These are phyloP conservation scores for Apiospora kogelbergensis DNA, from an alignment of 2,329 filamentous ascomycete genomes.

Conservation along the genomic window DNA sequence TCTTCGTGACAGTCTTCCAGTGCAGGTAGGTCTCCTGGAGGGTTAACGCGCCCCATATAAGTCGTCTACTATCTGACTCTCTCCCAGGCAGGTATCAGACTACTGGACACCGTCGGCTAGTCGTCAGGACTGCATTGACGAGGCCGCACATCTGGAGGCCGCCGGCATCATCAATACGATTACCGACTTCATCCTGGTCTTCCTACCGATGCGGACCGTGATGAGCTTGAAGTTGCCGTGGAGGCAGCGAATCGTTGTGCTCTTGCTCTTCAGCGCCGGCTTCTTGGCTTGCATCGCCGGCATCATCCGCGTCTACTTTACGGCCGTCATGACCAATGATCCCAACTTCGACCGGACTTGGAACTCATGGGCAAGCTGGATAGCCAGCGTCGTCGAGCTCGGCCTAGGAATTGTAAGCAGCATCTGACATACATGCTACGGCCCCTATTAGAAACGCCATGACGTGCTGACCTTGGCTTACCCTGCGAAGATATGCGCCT, in stretches of 20 bases:
- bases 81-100: slow-evolving; percentile 34
- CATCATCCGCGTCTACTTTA: slow-evolving; percentile 37
- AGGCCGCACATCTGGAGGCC: slow-evolving; percentile 50
- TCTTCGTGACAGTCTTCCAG: slow-evolving; percentile 37
- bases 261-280: slow-evolving; percentile 49
- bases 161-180: slow-evolving; percentile 60
- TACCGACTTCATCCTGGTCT: slow-evolving; percentile 56
- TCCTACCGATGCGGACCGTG: slow-evolving; percentile 50
- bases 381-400: slow-evolving; percentile 39
- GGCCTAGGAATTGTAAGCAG: slow-evolving; percentile 41
- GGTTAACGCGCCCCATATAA: background rate
- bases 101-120: slow-evolving; percentile 32
- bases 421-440: too few species aligned
- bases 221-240: slow-evolving; percentile 44
- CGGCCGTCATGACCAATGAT: slow-evolving; percentile 28
- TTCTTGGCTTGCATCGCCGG: slow-evolving; percentile 44
- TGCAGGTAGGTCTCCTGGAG: slow-evolving; percentile 33
- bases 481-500: slow-evolving; percentile 40
- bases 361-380: slow-evolving; percentile 35
- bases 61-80: slow-evolving; percentile 26
- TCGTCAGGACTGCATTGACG: slow-evolving; percentile 42
- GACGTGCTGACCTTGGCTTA: background rate
- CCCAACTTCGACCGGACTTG: slow-evolving; percentile 35
- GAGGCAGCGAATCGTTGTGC: slow-evolving; percentile 46
- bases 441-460: background rate